Base-by-base conservation (phyloP, 169 alveolate species). In the Plasmodium reichenowi region DNA sequence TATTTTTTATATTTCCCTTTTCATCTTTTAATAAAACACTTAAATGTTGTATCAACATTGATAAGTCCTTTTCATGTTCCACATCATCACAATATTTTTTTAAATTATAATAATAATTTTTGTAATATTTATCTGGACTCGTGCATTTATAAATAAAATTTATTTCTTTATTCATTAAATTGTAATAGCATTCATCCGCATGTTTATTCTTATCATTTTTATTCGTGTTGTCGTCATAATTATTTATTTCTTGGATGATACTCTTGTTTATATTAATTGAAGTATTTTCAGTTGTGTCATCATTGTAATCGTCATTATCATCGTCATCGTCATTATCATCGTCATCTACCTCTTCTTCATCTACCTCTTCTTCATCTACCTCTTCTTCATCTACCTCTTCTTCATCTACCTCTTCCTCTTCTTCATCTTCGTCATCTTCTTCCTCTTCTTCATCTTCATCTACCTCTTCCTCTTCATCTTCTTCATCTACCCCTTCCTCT, bases 121-220 rank as follows among this genome's bases (percentile, higher is more conserved):
- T 9, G 50, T 83, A 83, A 63, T 83, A 83, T 29, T 67, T 54
- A 32, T 56, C 54, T 5, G 91, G 91, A 22, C 59, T 56, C 8
- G 12, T 52, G 32, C 91, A 83, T 48, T 72, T 68, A 68, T 83
- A 68, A 5, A 83, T 72, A 62, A 68, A 83, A 43, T 72, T 56
- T 72, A 83, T 68, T 56, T 70, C 83, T 2, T 83, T 67, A 58
- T 20, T 68, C 83, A 70, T 70, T 60, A 56, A 29, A 43, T 62
- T 15, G 12, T 68, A 68, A 38, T 83, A 83, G 3, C 56, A 68
- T 45, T 63, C 83, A 54, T 83, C 59, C 58, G 15, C 8, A 56
- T 56, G 10, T 38, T 38, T 38, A 38, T 38, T 38, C 47, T 38
- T 38, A 38, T 38, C 47, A 5, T 38, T 38, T 0, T 8, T 38